Conservation (phyloP, 768 basidiomycete genomes). For the button mushroom (Agaricus bisporus) region DNA sequence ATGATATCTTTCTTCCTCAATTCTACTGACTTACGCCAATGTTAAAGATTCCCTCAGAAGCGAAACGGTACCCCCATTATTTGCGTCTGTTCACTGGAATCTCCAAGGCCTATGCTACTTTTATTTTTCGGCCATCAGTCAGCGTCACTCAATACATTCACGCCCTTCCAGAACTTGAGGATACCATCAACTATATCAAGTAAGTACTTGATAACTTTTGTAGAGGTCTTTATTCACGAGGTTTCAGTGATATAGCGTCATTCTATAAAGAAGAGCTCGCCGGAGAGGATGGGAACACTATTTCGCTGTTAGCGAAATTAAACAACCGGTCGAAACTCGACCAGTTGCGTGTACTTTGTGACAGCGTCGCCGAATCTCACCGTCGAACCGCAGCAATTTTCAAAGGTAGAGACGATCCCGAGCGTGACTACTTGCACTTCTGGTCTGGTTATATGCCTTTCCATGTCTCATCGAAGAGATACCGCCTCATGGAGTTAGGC, state of each 20-base stretch:
- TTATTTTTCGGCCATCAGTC: slow-evolving; percentile 10
- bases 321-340: slow-evolving; percentile 21
- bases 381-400: slow-evolving; percentile 5
- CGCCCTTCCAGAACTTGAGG: slow-evolving; percentile 7
- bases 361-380: slow-evolving; percentile 20
- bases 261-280: slow-evolving; percentile 36
- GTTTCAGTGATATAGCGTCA: slow-evolving; percentile 30
- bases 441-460: slow-evolving; percentile 10
- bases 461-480: slow-evolving; percentile 9
- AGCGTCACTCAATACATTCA: slow-evolving; percentile 10
- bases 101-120: slow-evolving; percentile 10
- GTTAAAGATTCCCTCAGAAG: slow-evolving; percentile 6
- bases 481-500: slow-evolving; percentile 7
- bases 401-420: background rate
- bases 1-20: background rate
- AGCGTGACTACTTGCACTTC: slow-evolving; percentile 7
- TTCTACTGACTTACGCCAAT: background rate
- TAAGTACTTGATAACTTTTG: background rate
- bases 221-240: background rate
- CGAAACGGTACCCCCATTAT: slow-evolving; percentile 8
- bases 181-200: slow-evolving; percentile 10
- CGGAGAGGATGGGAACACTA: slow-evolving; percentile 27
- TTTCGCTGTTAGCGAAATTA: slow-evolving; percentile 25
- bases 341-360: slow-evolving; percentile 17
- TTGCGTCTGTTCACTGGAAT: slow-evolving; percentile 11